Evolutionary conservation across 305 asterid species (phyloP), one percentile per base, ranked within the genome.

Genomic region (Fraxinus velutina): DNA sequence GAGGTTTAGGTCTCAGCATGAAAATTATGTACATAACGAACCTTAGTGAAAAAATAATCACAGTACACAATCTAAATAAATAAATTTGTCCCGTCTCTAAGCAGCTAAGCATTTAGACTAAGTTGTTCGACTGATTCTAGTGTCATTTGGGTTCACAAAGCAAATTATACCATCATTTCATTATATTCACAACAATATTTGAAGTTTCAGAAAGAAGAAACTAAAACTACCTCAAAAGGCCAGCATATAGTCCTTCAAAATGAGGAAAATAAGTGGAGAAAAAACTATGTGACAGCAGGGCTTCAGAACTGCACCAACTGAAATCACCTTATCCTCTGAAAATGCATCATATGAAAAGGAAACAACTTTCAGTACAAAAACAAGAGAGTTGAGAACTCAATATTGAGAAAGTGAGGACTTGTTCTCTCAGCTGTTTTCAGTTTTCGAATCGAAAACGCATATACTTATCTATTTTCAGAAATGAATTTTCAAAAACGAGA

Each of bases 291-390:
- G 60, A 73, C 83, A 81, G 42, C 72, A 66, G 2, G 88, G 82
- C 83, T 82, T 83, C 78, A 81, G 36, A 47, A 71, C 72, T 47
- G 47, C 82, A 60, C 90, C 90, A 71, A 19, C 19, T 13, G 95
- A 87, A 75, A 88, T 52, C 81, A 89, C 91, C 89, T 85, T 86
- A 80, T 83, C 91, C 89, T 73, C 96, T 92, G 91, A 84, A 64
- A 6, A 39, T 27, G 21, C 60, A 77, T 1, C 42, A 81, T 2
- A 68, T 74, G 34, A 73, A 36, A 8, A 4, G 52, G 24, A 68
- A 13, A 13, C 60, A 5, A 15, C 60, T 50, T 79, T 2, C 17
- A 62, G 33, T 19, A 17, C 9, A 55, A 17, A 47, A 24, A 0
- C 7, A 70, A 6, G 24, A 39, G 12, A 57, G 6, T 17, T 8